Evolutionary conservation across 129 eudicot genomes (phyloP).

Genomic region (Solidago caesia): DNA sequence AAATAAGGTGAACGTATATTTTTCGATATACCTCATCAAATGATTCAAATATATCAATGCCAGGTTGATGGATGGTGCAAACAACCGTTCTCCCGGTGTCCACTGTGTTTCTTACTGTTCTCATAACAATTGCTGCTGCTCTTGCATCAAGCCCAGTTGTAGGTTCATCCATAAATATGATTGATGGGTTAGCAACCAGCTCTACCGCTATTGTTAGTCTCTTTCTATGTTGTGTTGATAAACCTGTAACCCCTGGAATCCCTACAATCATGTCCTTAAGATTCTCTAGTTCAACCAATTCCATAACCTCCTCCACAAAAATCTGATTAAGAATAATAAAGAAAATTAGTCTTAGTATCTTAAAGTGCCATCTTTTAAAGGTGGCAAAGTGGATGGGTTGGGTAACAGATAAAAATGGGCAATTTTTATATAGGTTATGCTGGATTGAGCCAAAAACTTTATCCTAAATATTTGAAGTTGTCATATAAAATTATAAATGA

Average conservation of each 20-base stretch:
- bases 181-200: constrained; percentile 53
- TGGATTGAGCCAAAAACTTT: background rate
- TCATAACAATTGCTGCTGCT: constrained; percentile 60
- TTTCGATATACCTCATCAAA: constrained; percentile 45
- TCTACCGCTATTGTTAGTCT: constrained; percentile 55
- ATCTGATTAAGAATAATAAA: constrained; percentile 21
- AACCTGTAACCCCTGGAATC: constrained; percentile 43
- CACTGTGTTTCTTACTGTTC: constrained; percentile 49
- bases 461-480: background rate
- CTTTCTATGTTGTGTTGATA: constrained; percentile 53
- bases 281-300: constrained; percentile 39
- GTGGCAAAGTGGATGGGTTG: background rate
- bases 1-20: background rate
- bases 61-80: constrained; percentile 61
- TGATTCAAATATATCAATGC: constrained; percentile 52
- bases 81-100: constrained; percentile 56
- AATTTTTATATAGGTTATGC: background rate
- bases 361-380: background rate
- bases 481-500: too few relatives aligned
- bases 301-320: constrained; percentile 47
- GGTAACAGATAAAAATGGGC: background rate
- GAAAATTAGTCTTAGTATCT: background rate
- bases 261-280: constrained; percentile 44
- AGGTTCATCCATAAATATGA: constrained; percentile 60
- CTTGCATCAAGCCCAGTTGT: constrained; percentile 62